A percentile compares a stretch with the other conserved stretches of the same genome.
These are phyloP conservation scores for Termitomyces titanicus DNA, from an alignment of 768 basidiomycete species.

Conservation along the genomic window DNA sequence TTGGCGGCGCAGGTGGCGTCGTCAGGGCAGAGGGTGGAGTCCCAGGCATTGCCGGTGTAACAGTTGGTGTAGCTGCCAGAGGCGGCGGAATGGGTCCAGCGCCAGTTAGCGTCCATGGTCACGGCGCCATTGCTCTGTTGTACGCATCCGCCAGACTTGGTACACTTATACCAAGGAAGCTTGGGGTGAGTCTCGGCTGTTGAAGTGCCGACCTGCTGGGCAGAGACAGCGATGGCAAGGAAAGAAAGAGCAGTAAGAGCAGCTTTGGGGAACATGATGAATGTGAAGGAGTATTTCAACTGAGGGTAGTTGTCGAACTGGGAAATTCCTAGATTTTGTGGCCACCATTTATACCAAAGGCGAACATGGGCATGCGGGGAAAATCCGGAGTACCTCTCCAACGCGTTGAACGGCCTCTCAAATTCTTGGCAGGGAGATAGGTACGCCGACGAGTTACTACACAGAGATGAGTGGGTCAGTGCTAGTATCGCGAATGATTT, in stretches of 20 bases:
- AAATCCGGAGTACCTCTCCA: slow-evolving; percentile 6
- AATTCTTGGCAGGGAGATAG: not conserved
- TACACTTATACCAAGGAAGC: slow-evolving; percentile 44
- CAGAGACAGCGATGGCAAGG: slow-evolving; percentile 13
- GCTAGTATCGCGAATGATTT: not conserved
- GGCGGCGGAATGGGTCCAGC: slow-evolving; percentile 42
- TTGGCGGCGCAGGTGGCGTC: slow-evolving; percentile 37
- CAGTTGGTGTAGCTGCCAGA: slow-evolving; percentile 33
- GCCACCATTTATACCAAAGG: not conserved
- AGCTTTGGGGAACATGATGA: slow-evolving; percentile 34
- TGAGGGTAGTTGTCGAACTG: not conserved
- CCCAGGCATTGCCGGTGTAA: slow-evolving; percentile 54
- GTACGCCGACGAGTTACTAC: not conserved
- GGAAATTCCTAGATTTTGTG: not conserved
- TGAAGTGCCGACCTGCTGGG: slow-evolving; percentile 50
- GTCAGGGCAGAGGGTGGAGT: slow-evolving; percentile 47
- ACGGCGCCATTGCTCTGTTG: slow-evolving; percentile 32
- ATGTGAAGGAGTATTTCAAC: not conserved
- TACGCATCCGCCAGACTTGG: slow-evolving; percentile 35
- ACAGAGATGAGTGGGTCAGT: not conserved
- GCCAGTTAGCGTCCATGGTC: slow-evolving; percentile 56
- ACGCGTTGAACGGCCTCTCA: not conserved
- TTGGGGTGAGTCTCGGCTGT: slow-evolving; percentile 25
- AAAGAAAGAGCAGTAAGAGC: slow-evolving; percentile 36
- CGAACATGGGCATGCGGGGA: not conserved